Percentiles rank a stretch among this genome's conserved stretches.
Conservation (phyloP, 306 rosid species). For the Inga laurina region DNA sequence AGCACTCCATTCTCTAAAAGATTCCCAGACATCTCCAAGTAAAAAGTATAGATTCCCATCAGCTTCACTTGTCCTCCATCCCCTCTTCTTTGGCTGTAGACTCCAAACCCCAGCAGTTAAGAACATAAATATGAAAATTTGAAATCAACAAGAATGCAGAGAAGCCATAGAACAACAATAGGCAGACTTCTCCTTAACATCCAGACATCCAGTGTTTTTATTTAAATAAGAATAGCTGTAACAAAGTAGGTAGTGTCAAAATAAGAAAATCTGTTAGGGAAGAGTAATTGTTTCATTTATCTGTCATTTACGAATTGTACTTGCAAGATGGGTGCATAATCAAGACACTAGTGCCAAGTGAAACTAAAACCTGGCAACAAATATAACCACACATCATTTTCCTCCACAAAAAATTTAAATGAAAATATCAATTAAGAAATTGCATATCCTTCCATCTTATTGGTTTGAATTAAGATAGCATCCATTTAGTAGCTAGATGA, state of each 20-base stretch:
- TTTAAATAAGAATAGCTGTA: background rate
- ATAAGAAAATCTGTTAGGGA: background rate
- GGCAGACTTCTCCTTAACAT: background rate
- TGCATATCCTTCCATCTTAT: background rate
- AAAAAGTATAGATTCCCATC: conserved; percentile 33
- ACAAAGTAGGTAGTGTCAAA: background rate
- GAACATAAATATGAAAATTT: conserved; percentile 14
- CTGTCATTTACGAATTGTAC: background rate
- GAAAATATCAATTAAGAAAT: background rate
- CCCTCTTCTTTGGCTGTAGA: conserved; percentile 37
- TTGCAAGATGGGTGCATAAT: background rate
- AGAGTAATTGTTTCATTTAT: background rate
- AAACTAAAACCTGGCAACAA: background rate
- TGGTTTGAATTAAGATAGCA: background rate
- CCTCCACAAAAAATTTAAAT: background rate
- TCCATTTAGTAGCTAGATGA: background rate
- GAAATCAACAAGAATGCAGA: background rate
- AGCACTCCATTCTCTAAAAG: conserved; percentile 57
- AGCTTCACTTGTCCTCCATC: conserved; percentile 27
- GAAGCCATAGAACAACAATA: background rate
- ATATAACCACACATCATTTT: background rate
- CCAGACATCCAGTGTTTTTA: background rate
- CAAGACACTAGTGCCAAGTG: background rate
- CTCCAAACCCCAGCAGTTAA: conserved; percentile 31
- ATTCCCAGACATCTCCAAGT: conserved; percentile 62